A percentile compares a stretch with the other conserved stretches of the same genome.
Evolutionary conservation across 164 flowering plant genomes (phyloP).

Genomic region (Stephania japonica): DNA sequence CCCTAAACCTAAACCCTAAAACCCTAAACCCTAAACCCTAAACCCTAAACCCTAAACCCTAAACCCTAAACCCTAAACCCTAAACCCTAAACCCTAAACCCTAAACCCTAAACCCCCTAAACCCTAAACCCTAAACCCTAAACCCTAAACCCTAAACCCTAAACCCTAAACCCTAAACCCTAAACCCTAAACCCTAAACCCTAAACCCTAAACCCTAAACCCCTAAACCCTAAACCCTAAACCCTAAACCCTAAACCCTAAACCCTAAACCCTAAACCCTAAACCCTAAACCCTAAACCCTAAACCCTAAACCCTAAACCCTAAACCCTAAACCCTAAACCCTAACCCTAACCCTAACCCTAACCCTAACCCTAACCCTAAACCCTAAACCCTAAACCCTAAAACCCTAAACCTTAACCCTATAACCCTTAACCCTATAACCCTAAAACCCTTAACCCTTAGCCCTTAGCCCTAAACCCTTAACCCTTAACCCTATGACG

Average conservation of each 20-base stretch:
- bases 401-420: too few species aligned
- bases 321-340: conserved; percentile 2
- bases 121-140: conserved; percentile 4
- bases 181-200: conserved; percentile 8
- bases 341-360: conserved; percentile 4
- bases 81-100: conserved; percentile 4
- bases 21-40: neutral
- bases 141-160: neutral
- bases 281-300: neutral
- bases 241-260: neutral
- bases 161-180: conserved; percentile 1
- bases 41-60: neutral
- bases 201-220: conserved; percentile 6
- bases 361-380: too few species aligned
- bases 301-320: neutral
- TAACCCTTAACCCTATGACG: too few species aligned
- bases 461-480: too few species aligned
- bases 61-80: neutral
- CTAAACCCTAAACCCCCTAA: conserved; percentile 8
- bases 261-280: neutral
- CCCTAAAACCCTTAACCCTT: too few species aligned
- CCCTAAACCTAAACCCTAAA: conserved; percentile 2
- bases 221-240: neutral
- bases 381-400: too few species aligned
- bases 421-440: too few species aligned